A percentile compares a stretch with the other conserved stretches of the same genome.
Evolutionary conservation across 306 rosid genomes (phyloP).

Genomic region (Albizia julibrissin): DNA sequence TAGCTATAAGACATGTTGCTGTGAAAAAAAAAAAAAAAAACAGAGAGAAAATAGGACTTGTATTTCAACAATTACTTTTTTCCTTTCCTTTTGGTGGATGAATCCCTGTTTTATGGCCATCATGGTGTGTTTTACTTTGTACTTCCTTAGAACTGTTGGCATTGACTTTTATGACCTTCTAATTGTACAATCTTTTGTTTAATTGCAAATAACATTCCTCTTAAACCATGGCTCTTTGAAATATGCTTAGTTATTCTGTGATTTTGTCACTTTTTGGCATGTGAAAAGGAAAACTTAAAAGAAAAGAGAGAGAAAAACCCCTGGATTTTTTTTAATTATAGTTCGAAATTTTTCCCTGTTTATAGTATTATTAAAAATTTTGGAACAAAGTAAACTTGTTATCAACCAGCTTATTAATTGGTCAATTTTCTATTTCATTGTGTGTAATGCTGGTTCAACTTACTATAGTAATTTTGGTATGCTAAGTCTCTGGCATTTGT

Average conservation of each 20-base stretch:
- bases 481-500: background rate
- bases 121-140: background rate
- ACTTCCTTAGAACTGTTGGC: background rate
- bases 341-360: background rate
- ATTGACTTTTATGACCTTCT: background rate
- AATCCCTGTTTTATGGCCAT: background rate
- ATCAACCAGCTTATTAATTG: background rate
- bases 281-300: background rate
- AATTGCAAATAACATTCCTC: background rate
- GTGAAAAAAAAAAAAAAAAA: background rate
- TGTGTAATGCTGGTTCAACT: background rate
- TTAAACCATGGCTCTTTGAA: background rate
- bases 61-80: background rate
- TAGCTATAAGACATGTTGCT: background rate
- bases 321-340: background rate
- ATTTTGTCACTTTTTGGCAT: background rate
- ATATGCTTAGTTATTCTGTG: background rate
- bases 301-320: background rate
- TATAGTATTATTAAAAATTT: background rate
- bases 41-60: background rate
- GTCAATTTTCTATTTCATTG: background rate
- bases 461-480: background rate
- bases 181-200: background rate
- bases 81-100: background rate
- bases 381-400: background rate